Conservation (phyloP, 805 yeast species). For the Kluyveromyces lactis region DNA sequence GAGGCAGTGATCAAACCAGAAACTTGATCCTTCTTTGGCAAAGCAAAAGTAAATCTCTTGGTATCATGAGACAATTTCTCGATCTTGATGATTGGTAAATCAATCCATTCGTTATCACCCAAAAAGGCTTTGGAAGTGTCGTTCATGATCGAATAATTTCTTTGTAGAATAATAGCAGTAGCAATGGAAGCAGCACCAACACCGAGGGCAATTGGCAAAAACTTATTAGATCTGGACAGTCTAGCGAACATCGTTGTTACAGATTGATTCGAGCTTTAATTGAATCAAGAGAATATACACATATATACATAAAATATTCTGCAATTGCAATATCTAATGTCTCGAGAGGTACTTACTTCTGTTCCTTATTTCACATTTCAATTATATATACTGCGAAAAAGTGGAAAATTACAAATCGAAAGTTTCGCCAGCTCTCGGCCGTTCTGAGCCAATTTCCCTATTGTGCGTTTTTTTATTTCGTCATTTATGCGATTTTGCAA, state of each 20-base stretch:
- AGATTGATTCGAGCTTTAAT: background rate
- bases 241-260: slow-evolving; percentile 17
- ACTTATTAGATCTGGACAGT: slow-evolving; percentile 16
- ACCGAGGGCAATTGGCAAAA: slow-evolving; percentile 37
- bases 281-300: too few relatives aligned
- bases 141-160: slow-evolving; percentile 23
- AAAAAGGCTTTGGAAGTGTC: slow-evolving; percentile 41
- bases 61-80: slow-evolving; percentile 51
- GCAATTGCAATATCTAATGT: too few relatives aligned
- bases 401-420: too few relatives aligned
- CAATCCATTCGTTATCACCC: slow-evolving; percentile 65
- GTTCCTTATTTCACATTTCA: too few relatives aligned
- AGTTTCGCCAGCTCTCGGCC: too few relatives aligned
- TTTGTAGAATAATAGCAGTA: slow-evolving; percentile 22
- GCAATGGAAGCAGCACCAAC: slow-evolving; percentile 39
- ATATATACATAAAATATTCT: too few relatives aligned
- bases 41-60: slow-evolving; percentile 60
- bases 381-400: too few relatives aligned
- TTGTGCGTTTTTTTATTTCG: too few relatives aligned
- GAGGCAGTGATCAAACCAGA: slow-evolving; percentile 79
- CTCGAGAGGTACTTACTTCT: too few relatives aligned
- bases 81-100: slow-evolving; percentile 42
- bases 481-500: too few relatives aligned
- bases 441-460: too few relatives aligned
- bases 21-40: slow-evolving; percentile 56